Evolutionary conservation across 2,329 filamentous ascomycete genomes (phyloP).

Genomic region (Myriosclerotinia scirpicola): DNA sequence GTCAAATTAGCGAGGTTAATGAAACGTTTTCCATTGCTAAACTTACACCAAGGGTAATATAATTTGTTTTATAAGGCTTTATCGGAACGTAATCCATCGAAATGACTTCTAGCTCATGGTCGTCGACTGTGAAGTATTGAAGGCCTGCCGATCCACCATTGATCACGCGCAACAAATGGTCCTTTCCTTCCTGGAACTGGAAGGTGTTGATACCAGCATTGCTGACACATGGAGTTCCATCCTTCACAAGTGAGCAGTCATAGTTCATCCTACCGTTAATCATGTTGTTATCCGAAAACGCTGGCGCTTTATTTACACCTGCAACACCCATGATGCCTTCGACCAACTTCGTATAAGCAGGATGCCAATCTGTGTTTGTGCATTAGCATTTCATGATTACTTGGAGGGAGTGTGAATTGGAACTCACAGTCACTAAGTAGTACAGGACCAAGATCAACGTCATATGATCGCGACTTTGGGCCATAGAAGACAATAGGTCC

Average conservation of each 20-base stretch:
- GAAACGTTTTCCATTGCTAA: conserved; percentile 44
- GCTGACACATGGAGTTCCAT: conserved; percentile 17
- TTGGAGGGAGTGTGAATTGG: neutral
- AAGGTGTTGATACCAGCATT: conserved; percentile 35
- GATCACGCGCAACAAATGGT: conserved; percentile 48
- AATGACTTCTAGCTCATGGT: conserved; percentile 58
- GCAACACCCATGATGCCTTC: too few species aligned
- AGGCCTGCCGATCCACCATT: conserved; percentile 45
- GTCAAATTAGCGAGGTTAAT: too few species aligned
- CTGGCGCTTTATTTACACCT: too few species aligned
- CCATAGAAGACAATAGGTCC: conserved; percentile 61
- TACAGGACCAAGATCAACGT: conserved; percentile 59
- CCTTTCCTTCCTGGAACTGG: conserved; percentile 43
- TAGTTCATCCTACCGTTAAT: conserved; percentile 32
- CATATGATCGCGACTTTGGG: conserved; percentile 55
- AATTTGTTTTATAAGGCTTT: conserved; percentile 50
- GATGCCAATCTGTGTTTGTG: too few species aligned
- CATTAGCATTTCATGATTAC: neutral
- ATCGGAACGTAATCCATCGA: conserved; percentile 57
- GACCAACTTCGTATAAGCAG: too few species aligned
- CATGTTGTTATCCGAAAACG: conserved; percentile 26
- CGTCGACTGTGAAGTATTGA: conserved; percentile 50
- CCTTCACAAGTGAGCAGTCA: neutral
- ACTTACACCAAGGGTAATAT: conserved; percentile 49
- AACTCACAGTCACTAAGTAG: neutral